phyloP scores from a whole-genome alignment of 164 flowering plant genomes.

The Taxillus chinensis region DNA sequence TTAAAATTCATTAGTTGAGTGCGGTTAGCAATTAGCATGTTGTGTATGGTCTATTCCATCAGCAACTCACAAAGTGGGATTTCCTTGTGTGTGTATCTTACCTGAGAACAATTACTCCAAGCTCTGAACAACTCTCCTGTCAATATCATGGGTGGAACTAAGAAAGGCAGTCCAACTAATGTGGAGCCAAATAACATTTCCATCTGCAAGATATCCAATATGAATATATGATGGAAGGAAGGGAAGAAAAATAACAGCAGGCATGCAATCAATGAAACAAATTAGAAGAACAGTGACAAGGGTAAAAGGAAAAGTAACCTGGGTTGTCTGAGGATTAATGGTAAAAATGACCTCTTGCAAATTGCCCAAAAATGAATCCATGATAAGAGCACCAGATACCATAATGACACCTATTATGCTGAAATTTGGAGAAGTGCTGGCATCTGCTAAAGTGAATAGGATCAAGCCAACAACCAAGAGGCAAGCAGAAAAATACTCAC shows the following conservation, averaged over 20 bases:
- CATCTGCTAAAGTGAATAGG: constrained; percentile 71
- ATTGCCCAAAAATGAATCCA: constrained; percentile 44
- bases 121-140: constrained; percentile 28
- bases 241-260: neutral
- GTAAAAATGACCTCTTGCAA: constrained; percentile 87
- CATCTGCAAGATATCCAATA: constrained; percentile 13
- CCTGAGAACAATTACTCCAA: constrained; percentile 26
- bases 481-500: constrained; percentile 56
- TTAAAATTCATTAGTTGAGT: too few species aligned
- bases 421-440: constrained; percentile 65
- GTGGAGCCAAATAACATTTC: constrained; percentile 32
- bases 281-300: neutral
- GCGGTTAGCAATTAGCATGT: too few species aligned
- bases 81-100: neutral
- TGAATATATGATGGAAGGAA: neutral
- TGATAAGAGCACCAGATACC: constrained; percentile 26
- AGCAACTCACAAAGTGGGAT: too few species aligned
- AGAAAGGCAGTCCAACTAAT: constrained; percentile 23
- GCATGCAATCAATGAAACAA: neutral
- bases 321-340: constrained; percentile 80
- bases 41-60: too few species aligned
- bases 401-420: constrained; percentile 23
- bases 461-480: constrained; percentile 66
- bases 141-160: constrained; percentile 24
- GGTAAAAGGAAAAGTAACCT: constrained; percentile 29